Evolutionary conservation across 1,139 yeast genomes (phyloP).

Genomic region (Taiozyma sp.): DNA sequence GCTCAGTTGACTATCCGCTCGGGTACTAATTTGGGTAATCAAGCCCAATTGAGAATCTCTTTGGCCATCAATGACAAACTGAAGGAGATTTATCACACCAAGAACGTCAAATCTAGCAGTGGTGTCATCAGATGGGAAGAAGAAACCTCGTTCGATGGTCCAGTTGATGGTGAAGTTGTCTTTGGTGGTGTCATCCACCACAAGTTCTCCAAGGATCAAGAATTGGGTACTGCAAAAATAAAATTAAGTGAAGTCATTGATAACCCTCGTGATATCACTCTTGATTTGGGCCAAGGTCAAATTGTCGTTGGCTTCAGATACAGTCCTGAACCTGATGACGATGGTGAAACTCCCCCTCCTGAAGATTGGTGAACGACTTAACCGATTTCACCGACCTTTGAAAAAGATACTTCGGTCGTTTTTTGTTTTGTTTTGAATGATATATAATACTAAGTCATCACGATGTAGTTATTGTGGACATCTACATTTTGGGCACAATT

Average conservation of each 20-base stretch:
- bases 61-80: slow-evolving; percentile 48
- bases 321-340: slow-evolving; percentile 19
- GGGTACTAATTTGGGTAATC: slow-evolving; percentile 30
- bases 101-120: slow-evolving; percentile 47
- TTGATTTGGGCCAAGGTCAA: slow-evolving; percentile 21
- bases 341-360: slow-evolving; percentile 14
- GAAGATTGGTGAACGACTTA: slow-evolving; percentile 11
- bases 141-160: slow-evolving; percentile 61
- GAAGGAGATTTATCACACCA: slow-evolving; percentile 64
- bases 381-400: not conserved
- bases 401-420: not conserved
- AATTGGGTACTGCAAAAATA: slow-evolving; percentile 52
- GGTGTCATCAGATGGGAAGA: slow-evolving; percentile 59
- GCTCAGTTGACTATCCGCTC: slow-evolving; percentile 52
- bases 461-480: not conserved
- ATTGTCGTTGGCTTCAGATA: slow-evolving; percentile 22
- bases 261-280: slow-evolving; percentile 22
- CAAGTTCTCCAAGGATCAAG: slow-evolving; percentile 66
- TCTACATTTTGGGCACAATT: no score
- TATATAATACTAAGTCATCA: not conserved
- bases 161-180: slow-evolving; percentile 52
- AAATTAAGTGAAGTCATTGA: slow-evolving; percentile 33
- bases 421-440: not conserved
- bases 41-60: slow-evolving; percentile 47
- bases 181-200: slow-evolving; percentile 66